Evolutionary conservation across 768 basidiomycete genomes (phyloP), one percentile per base, ranked within the genome.

Genomic region (Termitomyces sp.): DNA sequence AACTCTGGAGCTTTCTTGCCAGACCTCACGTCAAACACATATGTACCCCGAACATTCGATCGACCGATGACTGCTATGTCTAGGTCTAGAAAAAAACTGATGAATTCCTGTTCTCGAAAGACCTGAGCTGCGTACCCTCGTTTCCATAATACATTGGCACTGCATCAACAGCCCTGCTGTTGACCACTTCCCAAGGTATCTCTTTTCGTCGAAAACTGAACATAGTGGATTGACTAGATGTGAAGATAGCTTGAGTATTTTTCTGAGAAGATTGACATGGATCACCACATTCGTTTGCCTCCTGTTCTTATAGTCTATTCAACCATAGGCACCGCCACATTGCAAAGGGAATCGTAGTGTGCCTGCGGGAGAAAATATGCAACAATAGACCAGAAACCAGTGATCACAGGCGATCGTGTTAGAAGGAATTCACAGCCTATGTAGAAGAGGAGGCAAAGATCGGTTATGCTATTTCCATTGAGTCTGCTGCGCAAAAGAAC

Each of bases 181-280:
- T 84, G 29, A 90, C 85, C 42, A 91, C 88, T 72, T 92, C 90
- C 90, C 90, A 92, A 37, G 87, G 81, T 9, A 72, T 72, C 65
- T 86, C 81, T 60, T 76, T 81, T 59, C 82, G 77, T 59, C 82
- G 78, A 63, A 87, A 80, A 24, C 62, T 72, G 63, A 79, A 74
- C 63, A 79, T 69, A 67, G 71, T 16, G 29, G 20, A 5, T 32
- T 37, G 57, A 36, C 9, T 31, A 39, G 36, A 47, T 37, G 39
- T 39, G 34, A 5, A 22, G 42, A 42, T 46, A 29, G 27, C 24
- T 46, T 31, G 50, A 48, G 36, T 44, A 36, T 57, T 46, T 44
- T 16, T 44, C 22, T n/a, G 52, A 46, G 41, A 52, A 20, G 44
- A 43, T 31, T 61, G 48, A 55, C 60, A 63, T 58, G 20, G 37